Base-by-base conservation (phyloP, 2,329 filamentous ascomycete genomes). In the Bertia moriformis region DNA sequence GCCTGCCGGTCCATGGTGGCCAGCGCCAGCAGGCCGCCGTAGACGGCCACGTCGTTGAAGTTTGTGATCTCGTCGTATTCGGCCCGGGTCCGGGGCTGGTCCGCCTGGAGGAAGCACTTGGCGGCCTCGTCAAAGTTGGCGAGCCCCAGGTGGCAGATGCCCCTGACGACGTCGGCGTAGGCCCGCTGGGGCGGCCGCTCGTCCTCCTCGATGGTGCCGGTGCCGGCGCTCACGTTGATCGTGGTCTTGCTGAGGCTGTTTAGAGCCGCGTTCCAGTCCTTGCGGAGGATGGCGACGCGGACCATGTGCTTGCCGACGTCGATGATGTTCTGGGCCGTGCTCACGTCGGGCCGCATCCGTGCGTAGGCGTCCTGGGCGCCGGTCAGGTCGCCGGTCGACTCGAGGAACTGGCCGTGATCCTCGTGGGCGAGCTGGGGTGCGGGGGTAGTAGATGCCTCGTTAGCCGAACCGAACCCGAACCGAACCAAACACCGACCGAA, bases 311-410 rank as follows among this genome's bases (percentile, higher is more conserved):
- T 66, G 3, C 67, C 68, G 72, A 81, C 79, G 39, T 74, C 72
- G 22, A 69, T 65, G 41, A 81, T 67, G 47, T 82, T 77, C 33
- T 70, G 70, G 10, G 70, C 67, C 1, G 73, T 77, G 3, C 74
- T 80, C 56, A 76, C 80, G 54, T 70, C 76, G 48, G 81, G 77
- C 45, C 77, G 67, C 73, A 81, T 79, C 46, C 71, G 69, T 48
- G 64, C 61, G 49, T 76, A 81, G 3, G 73, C 67, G 49, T 75
- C 76, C 40, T 67, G 67, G 2, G 77, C 72, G 20, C 65, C 61
- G 19, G 60, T 51, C 33, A 74, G 63, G 46, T 79, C 74, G 39
- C 76, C 76, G 15, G 66, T 73, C 37, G 63, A 58, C 50, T 76
- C 71, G 50, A 69, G 76, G 54, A 78, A 75, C 36, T 67, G 67